phyloP scores from a whole-genome alignment of 345 rosid genomes.

The Eucalyptus polybractea region DNA sequence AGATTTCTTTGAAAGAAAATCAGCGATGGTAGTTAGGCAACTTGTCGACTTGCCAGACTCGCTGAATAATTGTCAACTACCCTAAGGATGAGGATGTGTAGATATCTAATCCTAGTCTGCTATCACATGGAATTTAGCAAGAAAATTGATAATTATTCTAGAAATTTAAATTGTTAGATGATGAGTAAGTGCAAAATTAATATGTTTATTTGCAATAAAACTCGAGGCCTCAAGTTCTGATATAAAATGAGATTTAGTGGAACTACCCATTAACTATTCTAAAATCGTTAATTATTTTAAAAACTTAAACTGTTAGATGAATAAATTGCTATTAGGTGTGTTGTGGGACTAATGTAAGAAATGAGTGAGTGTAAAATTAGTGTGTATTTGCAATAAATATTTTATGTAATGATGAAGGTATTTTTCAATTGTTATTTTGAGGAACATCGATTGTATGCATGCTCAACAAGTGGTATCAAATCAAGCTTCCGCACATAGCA shows the following conservation, averaged over 20 bases:
- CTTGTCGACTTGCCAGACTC: neutral
- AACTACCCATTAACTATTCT: neutral
- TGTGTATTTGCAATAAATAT: neutral
- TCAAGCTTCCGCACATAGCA: too few species aligned
- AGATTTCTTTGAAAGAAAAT: neutral
- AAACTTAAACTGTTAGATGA: neutral
- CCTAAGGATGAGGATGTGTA: too few species aligned
- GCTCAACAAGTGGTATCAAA: too few species aligned
- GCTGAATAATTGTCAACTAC: neutral
- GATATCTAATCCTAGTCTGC: too few species aligned
- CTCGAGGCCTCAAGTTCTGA: fast-evolving
- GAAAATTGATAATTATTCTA: too few species aligned
- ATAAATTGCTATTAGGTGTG: too few species aligned
- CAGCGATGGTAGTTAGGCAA: neutral
- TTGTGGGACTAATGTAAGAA: neutral
- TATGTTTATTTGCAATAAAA: neutral
- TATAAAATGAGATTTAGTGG: neutral
- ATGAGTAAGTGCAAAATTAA: too few species aligned
- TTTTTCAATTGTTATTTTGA: too few species aligned
- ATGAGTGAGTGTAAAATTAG: neutral
- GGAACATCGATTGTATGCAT: too few species aligned
- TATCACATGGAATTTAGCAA: neutral
- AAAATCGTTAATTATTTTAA: neutral
- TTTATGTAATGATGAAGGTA: too few species aligned
- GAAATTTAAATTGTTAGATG: too few species aligned